Conservation (phyloP, 129 eudicot genomes). For the Centrapalus pauciflorus region DNA sequence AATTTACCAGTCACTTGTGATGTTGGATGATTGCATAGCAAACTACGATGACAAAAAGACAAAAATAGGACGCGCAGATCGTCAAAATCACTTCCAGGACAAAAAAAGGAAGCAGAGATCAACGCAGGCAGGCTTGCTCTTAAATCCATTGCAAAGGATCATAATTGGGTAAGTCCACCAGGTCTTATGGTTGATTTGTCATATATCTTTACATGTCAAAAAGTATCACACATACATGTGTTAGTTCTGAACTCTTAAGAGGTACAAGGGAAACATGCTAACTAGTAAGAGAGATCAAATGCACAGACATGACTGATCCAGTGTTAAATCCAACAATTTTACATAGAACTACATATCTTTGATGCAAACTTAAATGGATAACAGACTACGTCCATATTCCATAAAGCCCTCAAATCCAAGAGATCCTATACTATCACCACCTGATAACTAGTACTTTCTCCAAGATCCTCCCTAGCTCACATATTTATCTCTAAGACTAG, state of each 20-base stretch:
- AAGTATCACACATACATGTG: no score
- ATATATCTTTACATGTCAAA: background rate
- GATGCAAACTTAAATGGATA: background rate
- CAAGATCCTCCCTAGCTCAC: conserved; percentile 5
- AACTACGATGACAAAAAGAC: no score
- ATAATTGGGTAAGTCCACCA: background rate
- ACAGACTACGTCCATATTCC: background rate
- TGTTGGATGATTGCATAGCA: background rate
- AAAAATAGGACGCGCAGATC: no score
- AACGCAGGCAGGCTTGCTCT: background rate
- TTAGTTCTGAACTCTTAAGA: no score
- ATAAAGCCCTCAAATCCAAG: conserved; percentile 9
- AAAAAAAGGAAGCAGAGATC: background rate
- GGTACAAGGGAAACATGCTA: background rate
- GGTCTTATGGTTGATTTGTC: background rate
- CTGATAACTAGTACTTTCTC: background rate
- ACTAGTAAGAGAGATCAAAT: background rate
- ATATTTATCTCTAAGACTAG: conserved; percentile 15
- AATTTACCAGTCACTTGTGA: background rate
- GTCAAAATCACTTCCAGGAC: background rate
- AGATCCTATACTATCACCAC: background rate
- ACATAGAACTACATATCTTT: background rate
- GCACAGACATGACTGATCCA: background rate
- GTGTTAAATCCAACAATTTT: background rate
- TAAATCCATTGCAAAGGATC: background rate